Evolutionary conservation across 2,329 filamentous ascomycete species (phyloP).

Genomic region (Aspergillus ruber): DNA sequence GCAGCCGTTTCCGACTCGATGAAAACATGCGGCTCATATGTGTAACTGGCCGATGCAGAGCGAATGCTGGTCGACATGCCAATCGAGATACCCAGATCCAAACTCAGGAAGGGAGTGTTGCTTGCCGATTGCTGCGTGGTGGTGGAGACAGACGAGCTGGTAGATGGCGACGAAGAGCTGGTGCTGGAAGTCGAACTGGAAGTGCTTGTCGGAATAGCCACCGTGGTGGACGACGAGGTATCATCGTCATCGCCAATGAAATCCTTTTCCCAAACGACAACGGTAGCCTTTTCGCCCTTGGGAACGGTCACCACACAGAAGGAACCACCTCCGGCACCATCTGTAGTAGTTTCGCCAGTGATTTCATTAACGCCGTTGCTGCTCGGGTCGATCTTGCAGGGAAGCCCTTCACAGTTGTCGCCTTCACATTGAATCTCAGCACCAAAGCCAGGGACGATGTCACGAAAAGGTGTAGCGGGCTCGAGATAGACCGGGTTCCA

Average conservation of each 20-base stretch:
- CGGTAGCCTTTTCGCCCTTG: constrained; percentile 58
- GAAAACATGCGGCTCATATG: constrained; percentile 24
- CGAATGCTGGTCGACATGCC: constrained; percentile 11
- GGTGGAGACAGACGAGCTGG: constrained; percentile 7
- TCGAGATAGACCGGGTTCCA: constrained; percentile 70
- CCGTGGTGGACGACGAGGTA: constrained; percentile 6
- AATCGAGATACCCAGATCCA: constrained; percentile 8
- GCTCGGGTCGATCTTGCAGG: constrained; percentile 63
- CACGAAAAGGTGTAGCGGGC: constrained; percentile 45
- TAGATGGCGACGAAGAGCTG: constrained; percentile 5
- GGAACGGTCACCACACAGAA: constrained; percentile 75
- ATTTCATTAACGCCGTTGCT: constrained; percentile 53
- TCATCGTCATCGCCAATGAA: constrained; percentile 3
- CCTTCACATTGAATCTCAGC: constrained; percentile 64
- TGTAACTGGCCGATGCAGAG: constrained; percentile 19
- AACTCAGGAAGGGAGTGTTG: constrained; percentile 12
- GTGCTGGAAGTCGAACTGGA: constrained; percentile 4
- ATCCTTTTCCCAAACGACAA: constrained; percentile 53
- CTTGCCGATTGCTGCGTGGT: constrained; percentile 8
- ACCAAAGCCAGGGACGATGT: constrained; percentile 58
- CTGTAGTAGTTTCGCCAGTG: constrained; percentile 45
- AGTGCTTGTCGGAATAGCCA: constrained; percentile 9
- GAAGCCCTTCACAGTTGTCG: constrained; percentile 63
- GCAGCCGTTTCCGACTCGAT: constrained; percentile 14
- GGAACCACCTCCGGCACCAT: constrained; percentile 60